Evolutionary conservation across 352 stramenopile species (phyloP).

Genomic region (Phytophthora colocasiae): DNA sequence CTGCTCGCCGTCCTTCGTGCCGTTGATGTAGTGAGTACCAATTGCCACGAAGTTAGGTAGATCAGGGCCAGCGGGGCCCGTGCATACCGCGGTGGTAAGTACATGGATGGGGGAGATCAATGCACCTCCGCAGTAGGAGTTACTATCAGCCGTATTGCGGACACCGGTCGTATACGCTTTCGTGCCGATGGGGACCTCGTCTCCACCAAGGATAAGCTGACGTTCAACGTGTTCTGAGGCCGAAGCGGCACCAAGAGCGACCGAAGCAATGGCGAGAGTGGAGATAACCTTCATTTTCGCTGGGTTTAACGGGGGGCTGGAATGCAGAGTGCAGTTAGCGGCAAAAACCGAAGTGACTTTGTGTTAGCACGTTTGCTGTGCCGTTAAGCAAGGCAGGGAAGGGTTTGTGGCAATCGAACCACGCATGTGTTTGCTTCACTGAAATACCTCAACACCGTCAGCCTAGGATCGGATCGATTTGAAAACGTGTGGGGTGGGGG

Average conservation of each 20-base stretch:
- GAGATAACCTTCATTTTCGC: conserved; percentile 19
- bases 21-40: conserved; percentile 27
- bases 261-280: conserved; percentile 10
- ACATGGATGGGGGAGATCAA: conserved; percentile 16
- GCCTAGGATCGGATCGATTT: conserved; percentile 10
- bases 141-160: conserved; percentile 18
- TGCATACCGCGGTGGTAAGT: conserved; percentile 20
- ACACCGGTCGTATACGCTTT: conserved; percentile 43
- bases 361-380: too few species aligned
- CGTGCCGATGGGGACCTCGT: conserved; percentile 32
- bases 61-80: neutral
- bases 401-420: neutral
- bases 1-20: conserved; percentile 26
- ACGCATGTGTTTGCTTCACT: neutral
- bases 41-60: conserved; percentile 11
- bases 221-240: conserved; percentile 13
- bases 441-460: conserved; percentile 4
- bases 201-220: conserved; percentile 46
- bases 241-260: conserved; percentile 10
- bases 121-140: conserved; percentile 20
- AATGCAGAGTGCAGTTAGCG: conserved; percentile 20
- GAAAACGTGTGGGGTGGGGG: conserved; percentile 18
- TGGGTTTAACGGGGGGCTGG: conserved; percentile 4
- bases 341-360: conserved; percentile 19
- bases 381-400: neutral